Base-by-base conservation (phyloP, 768 basidiomycete species). In the Boletus subparvulus region DNA sequence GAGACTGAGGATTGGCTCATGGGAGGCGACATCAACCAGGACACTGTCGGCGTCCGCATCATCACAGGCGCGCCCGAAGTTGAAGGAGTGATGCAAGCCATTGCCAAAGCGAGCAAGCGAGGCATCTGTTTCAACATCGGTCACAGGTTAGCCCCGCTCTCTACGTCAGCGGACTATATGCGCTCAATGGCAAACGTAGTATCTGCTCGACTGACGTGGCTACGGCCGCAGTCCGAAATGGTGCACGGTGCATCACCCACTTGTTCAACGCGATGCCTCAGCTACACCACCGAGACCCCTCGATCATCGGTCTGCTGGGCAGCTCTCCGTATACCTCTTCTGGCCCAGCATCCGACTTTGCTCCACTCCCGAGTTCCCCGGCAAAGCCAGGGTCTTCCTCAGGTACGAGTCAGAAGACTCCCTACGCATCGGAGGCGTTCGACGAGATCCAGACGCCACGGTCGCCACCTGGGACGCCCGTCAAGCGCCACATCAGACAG, bases 261-360 rank as follows among this genome's bases (percentile, higher is more conserved):
- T 77, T 95, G 26, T 94, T 93, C 84, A 96, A 96, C 62, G 91
- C 92, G 8, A 94, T 94, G 92, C 90, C 90, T 14, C 90, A 89
- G 64, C 72, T 92, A 39, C 89, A 95, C 69, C 93, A 96, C 68
- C 83, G 94, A 35, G 92, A 94, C 69, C 93, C 94, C 12, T 90
- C 90, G 12, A 92, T 95, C 65, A 92, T 95, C 54, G 94, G 94
- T 28, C 80, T 95, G 9, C 74, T 96, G 50, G 92, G 92, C 28
- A 83, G 91, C 40, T 87, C 87, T 14, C 88, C 87, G 2, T 80
- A 83, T 65, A 72, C 84, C 37, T 78, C 78, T 24, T 75, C 78
- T 6, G 71, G 71, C 0, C 70, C 75, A 50, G 73, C 77, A 3
- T 73, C 75, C 16, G 62, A 63, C 50, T 53, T 65, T 51, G 61